A percentile compares a stretch with the other conserved stretches of the same genome.
phyloP scores from a whole-genome alignment of 129 eudicot genomes.

The Centella asiatica region DNA sequence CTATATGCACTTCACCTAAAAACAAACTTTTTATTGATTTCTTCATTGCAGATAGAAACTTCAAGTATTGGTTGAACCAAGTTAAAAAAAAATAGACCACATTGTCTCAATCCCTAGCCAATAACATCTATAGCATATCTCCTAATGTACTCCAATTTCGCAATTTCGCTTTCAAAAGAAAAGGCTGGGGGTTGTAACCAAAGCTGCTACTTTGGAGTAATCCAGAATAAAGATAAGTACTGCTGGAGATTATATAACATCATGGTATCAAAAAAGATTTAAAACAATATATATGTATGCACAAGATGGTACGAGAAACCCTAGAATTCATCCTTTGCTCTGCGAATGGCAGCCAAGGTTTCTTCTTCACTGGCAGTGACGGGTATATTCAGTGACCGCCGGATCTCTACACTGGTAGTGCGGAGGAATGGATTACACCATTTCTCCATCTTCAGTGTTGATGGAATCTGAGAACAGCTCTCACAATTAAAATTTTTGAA shows the following conservation, averaged over 20 bases:
- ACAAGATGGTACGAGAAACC: constrained; percentile 10
- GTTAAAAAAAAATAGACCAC: no score
- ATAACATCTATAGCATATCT: no score
- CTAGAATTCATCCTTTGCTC: constrained; percentile 79
- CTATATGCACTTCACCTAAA: no score
- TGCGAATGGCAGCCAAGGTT: constrained; percentile 69
- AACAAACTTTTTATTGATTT: no score
- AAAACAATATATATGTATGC: constrained; percentile 9
- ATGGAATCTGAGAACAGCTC: constrained; percentile 61
- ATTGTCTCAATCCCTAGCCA: no score
- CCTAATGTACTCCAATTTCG: no score
- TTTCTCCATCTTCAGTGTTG: constrained; percentile 68
- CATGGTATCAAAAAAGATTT: not conserved
- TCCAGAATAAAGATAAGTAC: not conserved
- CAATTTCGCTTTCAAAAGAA: no score
- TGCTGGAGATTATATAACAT: not conserved
- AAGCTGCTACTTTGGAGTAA: not conserved
- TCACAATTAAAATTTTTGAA: not conserved
- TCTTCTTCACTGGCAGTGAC: constrained; percentile 59
- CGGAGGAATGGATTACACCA: constrained; percentile 86
- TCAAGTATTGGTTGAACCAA: no score
- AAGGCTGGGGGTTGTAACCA: not conserved
- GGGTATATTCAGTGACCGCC: constrained; percentile 50
- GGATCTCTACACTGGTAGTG: constrained; percentile 68
- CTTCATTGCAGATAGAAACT: no score